phyloP scores from a whole-genome alignment of 352 stramenopile genomes.

The Globisporangium megalacanthum region DNA sequence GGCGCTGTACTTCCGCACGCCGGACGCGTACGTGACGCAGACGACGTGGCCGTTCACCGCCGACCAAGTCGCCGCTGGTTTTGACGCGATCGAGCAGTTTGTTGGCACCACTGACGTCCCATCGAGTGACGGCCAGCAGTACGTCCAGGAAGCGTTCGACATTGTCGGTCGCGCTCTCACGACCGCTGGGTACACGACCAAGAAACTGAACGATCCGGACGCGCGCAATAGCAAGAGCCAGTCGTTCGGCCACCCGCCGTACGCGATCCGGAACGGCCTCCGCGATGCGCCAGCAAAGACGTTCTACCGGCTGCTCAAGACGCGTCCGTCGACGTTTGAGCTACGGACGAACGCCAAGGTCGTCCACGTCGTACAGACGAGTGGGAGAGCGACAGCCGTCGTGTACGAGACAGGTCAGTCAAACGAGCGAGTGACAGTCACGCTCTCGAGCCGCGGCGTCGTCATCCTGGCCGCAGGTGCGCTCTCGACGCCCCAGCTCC shows the following conservation, averaged over 20 bases:
- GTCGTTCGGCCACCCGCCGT: conserved; percentile 36
- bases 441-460: conserved; percentile 32
- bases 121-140: conserved; percentile 40
- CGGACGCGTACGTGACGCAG: conserved; percentile 37
- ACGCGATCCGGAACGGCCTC: conserved; percentile 41
- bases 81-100: conserved; percentile 36
- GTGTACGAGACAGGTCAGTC: conserved; percentile 30
- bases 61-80: conserved; percentile 48
- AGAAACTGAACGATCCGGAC: conserved; percentile 34
- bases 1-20: conserved; percentile 72
- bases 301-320: conserved; percentile 42
- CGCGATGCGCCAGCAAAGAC: conserved; percentile 44
- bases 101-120: conserved; percentile 37
- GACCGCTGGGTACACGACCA: conserved; percentile 21
- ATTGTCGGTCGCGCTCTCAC: conserved; percentile 35
- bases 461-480: conserved; percentile 77
- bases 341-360: conserved; percentile 41
- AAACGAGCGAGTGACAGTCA: conserved; percentile 10
- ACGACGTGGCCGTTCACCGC: conserved; percentile 38
- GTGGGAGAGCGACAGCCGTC: conserved; percentile 38
- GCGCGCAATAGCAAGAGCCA: conserved; percentile 46
- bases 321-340: conserved; percentile 36
- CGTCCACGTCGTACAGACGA: conserved; percentile 38
- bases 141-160: conserved; percentile 42
- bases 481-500: conserved; percentile 66